A percentile compares a stretch with the other conserved stretches of the same genome.
Evolutionary conservation across 2,329 filamentous ascomycete genomes (phyloP).

Genomic region (Pestalotiopsis sp.): DNA sequence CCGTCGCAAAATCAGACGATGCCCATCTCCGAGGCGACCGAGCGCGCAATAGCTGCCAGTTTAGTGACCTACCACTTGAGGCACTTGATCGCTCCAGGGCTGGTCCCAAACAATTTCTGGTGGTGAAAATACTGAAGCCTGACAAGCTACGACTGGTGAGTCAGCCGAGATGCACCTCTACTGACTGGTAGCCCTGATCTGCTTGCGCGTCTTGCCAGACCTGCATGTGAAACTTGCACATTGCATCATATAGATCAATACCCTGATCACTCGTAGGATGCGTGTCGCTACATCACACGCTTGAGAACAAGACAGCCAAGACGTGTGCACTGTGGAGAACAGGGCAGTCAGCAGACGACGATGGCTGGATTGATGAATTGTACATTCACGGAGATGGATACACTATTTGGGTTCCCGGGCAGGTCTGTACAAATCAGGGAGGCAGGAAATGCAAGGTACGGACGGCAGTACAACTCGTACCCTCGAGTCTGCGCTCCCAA

Average conservation of each 20-base stretch:
- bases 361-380: neutral
- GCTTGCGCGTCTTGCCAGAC: neutral
- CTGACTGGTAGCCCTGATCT: neutral
- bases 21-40: neutral
- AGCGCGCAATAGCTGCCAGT: neutral
- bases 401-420: neutral
- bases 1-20: neutral
- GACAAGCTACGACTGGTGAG: neutral
- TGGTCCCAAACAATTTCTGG: too few species aligned
- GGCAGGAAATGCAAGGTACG: neutral
- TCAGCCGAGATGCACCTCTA: neutral
- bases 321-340: neutral
- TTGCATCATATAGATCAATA: neutral
- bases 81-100: too few species aligned
- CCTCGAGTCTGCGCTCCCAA: too few species aligned
- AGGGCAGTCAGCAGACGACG: neutral
- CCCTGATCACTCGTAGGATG: neutral
- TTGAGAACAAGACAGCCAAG: neutral
- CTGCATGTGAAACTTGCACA: neutral
- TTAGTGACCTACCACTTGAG: too few species aligned
- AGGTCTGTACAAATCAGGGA: neutral
- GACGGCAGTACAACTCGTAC: neutral
- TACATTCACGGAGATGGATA: neutral
- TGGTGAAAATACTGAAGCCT: too few species aligned
- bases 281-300: neutral